Base-by-base conservation (phyloP, 805 yeast genomes). In the Saturnispora serradocipensis region DNA sequence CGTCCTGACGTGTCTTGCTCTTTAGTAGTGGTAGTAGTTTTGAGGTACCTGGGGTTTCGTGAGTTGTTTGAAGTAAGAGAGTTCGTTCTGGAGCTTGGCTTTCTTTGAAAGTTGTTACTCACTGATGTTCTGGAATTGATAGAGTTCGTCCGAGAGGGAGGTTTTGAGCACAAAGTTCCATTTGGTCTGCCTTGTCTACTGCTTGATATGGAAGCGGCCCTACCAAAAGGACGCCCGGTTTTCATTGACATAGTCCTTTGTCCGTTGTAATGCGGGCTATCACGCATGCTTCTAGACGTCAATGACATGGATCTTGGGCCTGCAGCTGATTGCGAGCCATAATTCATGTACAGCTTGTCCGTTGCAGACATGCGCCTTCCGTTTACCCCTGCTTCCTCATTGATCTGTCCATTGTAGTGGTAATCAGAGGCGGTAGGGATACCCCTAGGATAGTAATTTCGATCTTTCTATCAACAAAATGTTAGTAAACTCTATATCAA, bases 1-100 rank as follows among this genome's bases (percentile, higher is more conserved):
- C 81, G 70, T 0, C 84, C 84, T 39, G 65, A 67, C 5, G 69
- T 64, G 52, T 77, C 82, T 51, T 68, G 68, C 27, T 77, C 76
- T 56, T 72, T 75, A 10, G 80, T 76, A 1, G 82, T 77, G 10
- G 52, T 49, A 3, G 52, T 49, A 4, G 43, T 49, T 27, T 72
- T 74, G 10, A 76, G 72, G 7, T 77, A 70, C 11, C 48, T 45
- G 4, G 45, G 34, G 2, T 67, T 62, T 49, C 54, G 59, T 9
- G 66, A 56, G 1, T 59, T 58, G 16, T 66, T 64, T 16, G 67
- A 62, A 1, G 66, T 64, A 3, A 67, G 57, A 0, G 69, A 64
- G 24, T 66, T 64, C 0, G 66, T 18, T 13, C 59, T 61, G 5
- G 62, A 56, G n/a, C 61, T 43, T 1, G 20, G 13, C 20, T 25